Evolutionary conservation across 2,329 filamentous ascomycete genomes (phyloP), one percentile per base, ranked within the genome.

Genomic region (Aspergillus udagawae): DNA sequence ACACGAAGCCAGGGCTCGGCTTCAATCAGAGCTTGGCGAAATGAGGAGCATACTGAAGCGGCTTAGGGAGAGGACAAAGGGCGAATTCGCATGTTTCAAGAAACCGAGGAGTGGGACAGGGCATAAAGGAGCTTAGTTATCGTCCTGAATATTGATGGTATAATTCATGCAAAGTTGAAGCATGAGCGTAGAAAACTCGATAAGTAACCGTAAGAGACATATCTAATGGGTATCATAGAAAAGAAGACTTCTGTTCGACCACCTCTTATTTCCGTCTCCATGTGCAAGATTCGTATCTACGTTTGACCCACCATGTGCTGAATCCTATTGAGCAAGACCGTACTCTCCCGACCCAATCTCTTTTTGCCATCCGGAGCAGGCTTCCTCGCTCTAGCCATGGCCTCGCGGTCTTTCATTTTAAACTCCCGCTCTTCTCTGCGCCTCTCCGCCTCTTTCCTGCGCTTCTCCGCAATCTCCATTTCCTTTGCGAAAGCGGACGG

Each of bases 11-110:
- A 83, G 94, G 52, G 83, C 86, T 10, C 82, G 84, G 59, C 77
- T 99, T 65, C 93, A 97, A 77, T 86, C 84, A 54, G 93, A 97
- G 77, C 77, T 99, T 63, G 90, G 91, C 2, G 91, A 92, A 71
- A 92, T 99, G 90, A 85, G 93, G 60, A 87, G 83, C 51, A 87
- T 93, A 49, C 78, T 99, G 63, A 97, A 97, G 82, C 85, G 85
- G 65, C 77, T 96, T 63, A 81, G 91, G 57, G 91, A 96, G 69
- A 85, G 86, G 48, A 93, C 89, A 64, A 88, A 88, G 75, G 91
- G 87, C 62, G 90, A 95, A 73, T 96, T 96, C 79, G 85, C 87
- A n/a, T 92, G 90, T 73, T 93, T 93, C 72, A 87, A 83, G 72
- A 89, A 87, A 73, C 79, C 79, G 21, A 83, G 84, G 72, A 67